These are phyloP conservation scores for Kurtzmaniella quercitrusa DNA, from an alignment of 1,139 yeast genomes.

Conservation along the genomic window DNA sequence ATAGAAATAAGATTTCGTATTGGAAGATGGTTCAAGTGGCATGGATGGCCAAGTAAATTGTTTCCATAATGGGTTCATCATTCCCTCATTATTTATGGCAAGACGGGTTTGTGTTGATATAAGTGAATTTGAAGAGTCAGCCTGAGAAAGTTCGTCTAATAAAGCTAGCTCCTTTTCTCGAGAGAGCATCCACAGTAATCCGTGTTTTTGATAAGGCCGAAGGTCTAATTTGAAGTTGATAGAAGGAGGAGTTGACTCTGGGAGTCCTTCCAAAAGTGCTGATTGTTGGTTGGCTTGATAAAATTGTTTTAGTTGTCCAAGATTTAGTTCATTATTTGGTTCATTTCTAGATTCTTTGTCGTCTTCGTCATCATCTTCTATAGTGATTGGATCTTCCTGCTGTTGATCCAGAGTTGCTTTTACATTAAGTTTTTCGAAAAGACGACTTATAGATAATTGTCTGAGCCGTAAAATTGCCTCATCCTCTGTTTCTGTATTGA, in stretches of 20 bases:
- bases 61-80: constrained; percentile 85
- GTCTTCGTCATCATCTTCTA: constrained; percentile 12
- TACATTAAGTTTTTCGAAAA: constrained; percentile 47
- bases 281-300: constrained; percentile 63
- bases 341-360: constrained; percentile 4
- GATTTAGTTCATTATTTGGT: constrained; percentile 37
- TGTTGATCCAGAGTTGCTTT: constrained; percentile 13
- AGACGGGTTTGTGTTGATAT: constrained; percentile 27
- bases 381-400: constrained; percentile 7
- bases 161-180: constrained; percentile 52
- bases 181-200: constrained; percentile 77
- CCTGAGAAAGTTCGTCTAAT: constrained; percentile 25
- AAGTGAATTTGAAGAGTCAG: constrained; percentile 12
- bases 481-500: constrained; percentile 46
- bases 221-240: constrained; percentile 48
- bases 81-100: constrained; percentile 37
- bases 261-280: constrained; percentile 47
- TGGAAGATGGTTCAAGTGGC: constrained; percentile 15
- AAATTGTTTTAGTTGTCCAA: constrained; percentile 73
- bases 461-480: constrained; percentile 52
- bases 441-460: constrained; percentile 52
- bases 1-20: constrained; percentile 42
- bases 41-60: constrained; percentile 67
- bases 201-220: constrained; percentile 74
- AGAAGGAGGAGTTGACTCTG: constrained; percentile 61